Base-by-base conservation (phyloP, 371 early-diverging fungal genomes). In the Umbelopsis sp. region DNA sequence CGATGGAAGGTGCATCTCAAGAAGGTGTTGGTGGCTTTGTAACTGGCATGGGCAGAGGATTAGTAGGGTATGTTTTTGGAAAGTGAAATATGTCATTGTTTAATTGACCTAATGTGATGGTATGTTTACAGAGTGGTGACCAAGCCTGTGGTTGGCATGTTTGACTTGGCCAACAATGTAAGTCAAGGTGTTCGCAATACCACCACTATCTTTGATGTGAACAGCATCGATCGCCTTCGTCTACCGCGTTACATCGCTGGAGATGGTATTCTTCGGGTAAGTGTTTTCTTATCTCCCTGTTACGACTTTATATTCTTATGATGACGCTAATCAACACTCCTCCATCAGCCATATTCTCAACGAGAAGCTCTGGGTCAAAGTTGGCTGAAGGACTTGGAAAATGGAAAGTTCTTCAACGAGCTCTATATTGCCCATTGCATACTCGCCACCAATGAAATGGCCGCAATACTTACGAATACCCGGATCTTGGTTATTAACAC, bases 1-100 rank as follows among this genome's bases (percentile, higher is more conserved):
- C 99, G 2, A 77, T 97, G n/a, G 92, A 94, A 79, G 99, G 99
- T 0, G 97, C 93, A 3, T 85, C 92, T 69, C 88, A 87, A 70
- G 93, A 93, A 63, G 99, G 99, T 35, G 90, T 96, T 0, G 92
- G 92, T 37, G 99, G 99, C 7, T 97, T 99, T 74, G 87, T 98
- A 76, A 94, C 91, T 70, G 99, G 99, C n/a, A 83, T 99, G 1
- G 98, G 97, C 35, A 96, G 93, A 78, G 99, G 98, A 0, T 72
- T 97, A 16, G 93, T 99, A 12, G 99, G 99, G 88, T 89, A 82
- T 75, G 76, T 72, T 29, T 63, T 14, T 22, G n/a, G 35, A 11
- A 4, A 35, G 24, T 22, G 51, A 52, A 18, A 7, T 12, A 0
- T n/a, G 18, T 45, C n/a, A 16, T 14, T 68, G n/a, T 38, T 46